A percentile compares a stretch with the other conserved stretches of the same genome.
Evolutionary conservation across 495 filamentous ascomycete genomes (phyloP).

Genomic region (Polyplosphaeria fusca): DNA sequence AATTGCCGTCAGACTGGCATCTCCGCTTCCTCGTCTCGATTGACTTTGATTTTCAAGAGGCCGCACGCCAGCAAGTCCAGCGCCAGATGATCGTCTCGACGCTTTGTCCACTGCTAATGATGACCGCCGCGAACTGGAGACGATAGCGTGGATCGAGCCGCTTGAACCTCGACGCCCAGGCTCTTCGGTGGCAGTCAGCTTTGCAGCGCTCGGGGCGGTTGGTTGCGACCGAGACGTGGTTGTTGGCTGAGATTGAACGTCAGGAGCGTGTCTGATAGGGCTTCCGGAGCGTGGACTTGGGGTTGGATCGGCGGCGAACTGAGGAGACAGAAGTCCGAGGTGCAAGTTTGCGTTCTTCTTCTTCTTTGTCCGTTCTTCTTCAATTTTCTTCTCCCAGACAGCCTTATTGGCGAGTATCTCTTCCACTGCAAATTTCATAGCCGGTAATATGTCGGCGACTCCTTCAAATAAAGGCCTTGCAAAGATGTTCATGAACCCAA

Average conservation of each 20-base stretch:
- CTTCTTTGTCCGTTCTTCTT: conserved; percentile 43
- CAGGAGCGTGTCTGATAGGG: conserved; percentile 1
- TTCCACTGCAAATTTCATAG: conserved; percentile 74
- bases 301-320: conserved; percentile 13
- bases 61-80: conserved; percentile 7
- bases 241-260: no score
- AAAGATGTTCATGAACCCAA: conserved; percentile 94
- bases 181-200: neutral
- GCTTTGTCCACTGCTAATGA: conserved; percentile 23
- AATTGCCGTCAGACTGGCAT: conserved; percentile 32
- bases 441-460: conserved; percentile 77
- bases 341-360: conserved; percentile 10
- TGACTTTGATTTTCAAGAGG: conserved; percentile 27
- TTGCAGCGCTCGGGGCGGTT: no score
- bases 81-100: conserved; percentile 26
- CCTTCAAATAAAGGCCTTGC: conserved; percentile 86
- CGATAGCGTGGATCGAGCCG: conserved; percentile 7
- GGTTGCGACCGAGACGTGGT: no score
- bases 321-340: conserved; percentile 12
- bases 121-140: conserved; percentile 19
- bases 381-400: conserved; percentile 67
- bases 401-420: conserved; percentile 73
- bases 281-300: conserved; percentile 29
- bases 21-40: conserved; percentile 31
- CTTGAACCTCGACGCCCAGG: conserved; percentile 15